A percentile compares a stretch with the other conserved stretches of the same genome.
phyloP scores from a whole-genome alignment of 768 basidiomycete genomes.

The Amanita jacksonii region DNA sequence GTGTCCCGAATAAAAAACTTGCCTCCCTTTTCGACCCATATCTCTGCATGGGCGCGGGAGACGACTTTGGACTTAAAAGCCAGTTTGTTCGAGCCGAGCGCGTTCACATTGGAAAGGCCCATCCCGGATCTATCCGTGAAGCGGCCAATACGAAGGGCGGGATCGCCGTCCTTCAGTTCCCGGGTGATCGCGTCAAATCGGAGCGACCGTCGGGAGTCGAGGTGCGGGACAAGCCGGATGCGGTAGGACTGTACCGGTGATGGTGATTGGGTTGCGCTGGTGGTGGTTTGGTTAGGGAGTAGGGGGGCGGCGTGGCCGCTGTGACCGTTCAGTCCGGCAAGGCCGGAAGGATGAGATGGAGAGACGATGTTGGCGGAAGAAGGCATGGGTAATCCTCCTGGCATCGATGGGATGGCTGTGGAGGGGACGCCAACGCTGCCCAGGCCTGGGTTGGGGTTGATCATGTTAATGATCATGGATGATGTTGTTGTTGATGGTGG shows the following conservation, averaged over 20 bases:
- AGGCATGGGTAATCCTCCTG: background rate
- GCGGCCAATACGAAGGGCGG: slow-evolving; percentile 78
- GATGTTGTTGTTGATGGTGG: background rate
- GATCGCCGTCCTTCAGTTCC: slow-evolving; percentile 64
- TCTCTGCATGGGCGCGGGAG: slow-evolving; percentile 88
- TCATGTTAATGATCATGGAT: too few species aligned
- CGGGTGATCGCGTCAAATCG: slow-evolving; percentile 89
- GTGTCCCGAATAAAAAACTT: slow-evolving; percentile 88
- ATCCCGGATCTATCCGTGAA: slow-evolving; percentile 83
- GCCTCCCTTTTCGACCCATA: slow-evolving; percentile 65
- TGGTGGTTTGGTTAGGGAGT: background rate
- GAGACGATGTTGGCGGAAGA: background rate
- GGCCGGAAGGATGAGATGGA: slow-evolving; percentile 1
- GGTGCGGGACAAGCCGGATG: slow-evolving; percentile 91
- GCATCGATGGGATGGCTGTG: slow-evolving; percentile 5
- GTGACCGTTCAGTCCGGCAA: too few species aligned
- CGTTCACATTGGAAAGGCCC: slow-evolving; percentile 55
- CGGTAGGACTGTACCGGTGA: too few species aligned
- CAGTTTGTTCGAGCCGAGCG: slow-evolving; percentile 70
- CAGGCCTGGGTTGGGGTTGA: background rate
- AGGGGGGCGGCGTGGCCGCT: background rate
- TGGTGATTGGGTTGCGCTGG: too few species aligned
- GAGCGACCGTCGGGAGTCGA: slow-evolving; percentile 82
- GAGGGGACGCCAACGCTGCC: too few species aligned
- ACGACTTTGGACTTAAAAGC: slow-evolving; percentile 97